Evolutionary conservation across 2,329 filamentous ascomycete genomes (phyloP).

Genomic region (Fusarium penzigii): DNA sequence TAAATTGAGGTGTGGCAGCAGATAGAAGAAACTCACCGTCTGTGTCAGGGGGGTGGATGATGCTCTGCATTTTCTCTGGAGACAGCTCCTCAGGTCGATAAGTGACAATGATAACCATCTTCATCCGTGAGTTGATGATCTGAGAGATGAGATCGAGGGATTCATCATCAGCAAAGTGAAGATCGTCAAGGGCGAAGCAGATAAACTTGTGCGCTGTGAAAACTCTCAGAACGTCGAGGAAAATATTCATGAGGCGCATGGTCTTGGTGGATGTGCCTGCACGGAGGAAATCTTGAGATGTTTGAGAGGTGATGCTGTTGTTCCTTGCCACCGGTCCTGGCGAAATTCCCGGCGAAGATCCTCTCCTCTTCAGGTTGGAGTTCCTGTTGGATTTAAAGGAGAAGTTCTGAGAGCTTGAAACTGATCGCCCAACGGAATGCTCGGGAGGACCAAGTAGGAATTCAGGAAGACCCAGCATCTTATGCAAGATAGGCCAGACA

Average conservation of each 20-base stretch:
- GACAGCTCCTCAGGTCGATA: slow-evolving; percentile 68
- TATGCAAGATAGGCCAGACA: slow-evolving; percentile 65
- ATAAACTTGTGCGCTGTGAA: slow-evolving; percentile 84
- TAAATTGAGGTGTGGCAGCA: background rate
- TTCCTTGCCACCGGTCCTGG: slow-evolving; percentile 38
- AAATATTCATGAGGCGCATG: slow-evolving; percentile 82
- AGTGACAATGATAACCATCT: slow-evolving; percentile 80
- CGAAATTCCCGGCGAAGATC: slow-evolving; percentile 51
- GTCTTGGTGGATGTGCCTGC: slow-evolving; percentile 60
- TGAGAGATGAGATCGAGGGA: slow-evolving; percentile 81
- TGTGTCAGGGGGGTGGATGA: slow-evolving; percentile 54
- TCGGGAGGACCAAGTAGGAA: slow-evolving; percentile 63
- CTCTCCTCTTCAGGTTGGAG: slow-evolving; percentile 42
- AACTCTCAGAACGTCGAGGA: slow-evolving; percentile 80
- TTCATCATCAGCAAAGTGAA: slow-evolving; percentile 89
- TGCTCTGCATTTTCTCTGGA: slow-evolving; percentile 53
- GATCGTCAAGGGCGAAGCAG: slow-evolving; percentile 83
- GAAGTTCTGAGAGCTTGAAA: slow-evolving; percentile 39
- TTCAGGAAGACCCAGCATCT: slow-evolving; percentile 64
- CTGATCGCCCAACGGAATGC: slow-evolving; percentile 34
- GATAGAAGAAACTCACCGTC: slow-evolving; percentile 44
- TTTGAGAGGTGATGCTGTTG: slow-evolving; percentile 46
- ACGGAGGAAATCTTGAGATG: slow-evolving; percentile 61
- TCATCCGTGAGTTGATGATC: slow-evolving; percentile 76
- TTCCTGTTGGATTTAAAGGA: slow-evolving; percentile 34